Evolutionary conservation across 495 filamentous ascomycete genomes (phyloP), one percentile per base, ranked within the genome.

Genomic region (Hypoxylon cercidicola): DNA sequence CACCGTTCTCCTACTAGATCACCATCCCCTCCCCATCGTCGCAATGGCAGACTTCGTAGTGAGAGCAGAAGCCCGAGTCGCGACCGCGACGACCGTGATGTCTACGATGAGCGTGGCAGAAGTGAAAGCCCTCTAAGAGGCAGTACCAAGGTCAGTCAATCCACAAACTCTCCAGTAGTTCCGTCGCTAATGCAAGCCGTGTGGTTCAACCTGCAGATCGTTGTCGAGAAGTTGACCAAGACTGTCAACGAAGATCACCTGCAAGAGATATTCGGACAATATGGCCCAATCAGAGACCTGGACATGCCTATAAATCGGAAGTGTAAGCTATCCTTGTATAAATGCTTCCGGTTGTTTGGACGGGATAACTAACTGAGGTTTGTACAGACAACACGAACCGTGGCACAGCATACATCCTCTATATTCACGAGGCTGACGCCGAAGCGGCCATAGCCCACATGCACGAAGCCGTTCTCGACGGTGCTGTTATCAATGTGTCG

Each of bases 381-480:
- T 13, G 30, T 47, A 37, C 75, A 97, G 93, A 90, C 79, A 88
- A 89, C 69, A 93, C 88, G 46, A 98, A 97, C 66, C 90, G 93
- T 47, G 93, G 96, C 50, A 95, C 94, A 9, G 96, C 95, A 40
- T 99, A 97, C 74, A 93, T 99, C 50, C 78, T 97, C 25, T 99
- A 92, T 76, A 77, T 86, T 43, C 81, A 88, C 49, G 85, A 92
- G 35, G 81, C 87, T 43, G 89, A 93, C 64, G 96, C 95, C 34
- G 92, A 97, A 70, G 81, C 87, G 15, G 95, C 95, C 20, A 96
- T 99, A 66, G 87, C 93, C 44, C 90, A 97, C 71, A 98, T 99
- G 96, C 96, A 99, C 74, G 95, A 99, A 81, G 92, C 92, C 12
- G 92, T 97, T 65, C 79, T 99, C 41, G 95, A 99, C 78, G 96